Percentiles rank a stretch among this genome's conserved stretches.
Conservation (phyloP, 805 yeast species). For the Metschnikowia borealis region DNA sequence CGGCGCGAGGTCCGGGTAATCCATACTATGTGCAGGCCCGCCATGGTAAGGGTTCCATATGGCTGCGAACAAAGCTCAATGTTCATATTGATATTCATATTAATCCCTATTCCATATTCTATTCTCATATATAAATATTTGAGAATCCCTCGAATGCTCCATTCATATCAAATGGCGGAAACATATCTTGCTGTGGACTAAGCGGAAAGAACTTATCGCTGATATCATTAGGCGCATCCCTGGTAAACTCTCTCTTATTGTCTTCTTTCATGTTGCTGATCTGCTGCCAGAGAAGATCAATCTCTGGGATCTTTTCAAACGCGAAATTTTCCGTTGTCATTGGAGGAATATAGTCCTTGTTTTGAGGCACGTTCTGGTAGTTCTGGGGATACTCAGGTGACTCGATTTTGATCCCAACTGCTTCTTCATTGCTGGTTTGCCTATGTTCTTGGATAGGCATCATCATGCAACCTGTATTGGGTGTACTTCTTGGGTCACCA, state of each 20-base stretch:
- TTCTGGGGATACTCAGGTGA: neutral
- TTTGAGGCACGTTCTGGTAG: neutral
- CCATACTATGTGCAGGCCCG: neutral
- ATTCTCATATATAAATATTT: neutral
- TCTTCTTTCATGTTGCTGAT: slow-evolving; percentile 6
- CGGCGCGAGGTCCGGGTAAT: slow-evolving; percentile 9
- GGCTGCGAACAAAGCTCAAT: neutral
- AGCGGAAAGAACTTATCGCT: slow-evolving; percentile 6
- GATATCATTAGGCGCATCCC: slow-evolving; percentile 1
- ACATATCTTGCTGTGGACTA: slow-evolving; percentile 4
- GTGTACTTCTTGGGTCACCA: neutral
- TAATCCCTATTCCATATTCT: no score
- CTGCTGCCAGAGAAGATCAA: slow-evolving; percentile 11
- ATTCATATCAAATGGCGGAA: slow-evolving; percentile 1
- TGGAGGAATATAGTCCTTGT: neutral
- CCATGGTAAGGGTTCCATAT: neutral
- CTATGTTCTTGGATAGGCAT: neutral
- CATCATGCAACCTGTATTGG: neutral
- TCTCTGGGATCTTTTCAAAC: slow-evolving; percentile 1
- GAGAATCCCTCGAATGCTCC: slow-evolving; percentile 3
- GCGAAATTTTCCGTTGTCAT: neutral
- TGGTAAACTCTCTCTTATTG: neutral
- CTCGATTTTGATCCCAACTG: neutral
- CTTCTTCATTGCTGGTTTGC: neutral
- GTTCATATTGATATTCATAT: no score